Evolutionary conservation across 352 stramenopile species (phyloP), one percentile per base, ranked within the genome.

Genomic region (Phytophthora uliginosa): DNA sequence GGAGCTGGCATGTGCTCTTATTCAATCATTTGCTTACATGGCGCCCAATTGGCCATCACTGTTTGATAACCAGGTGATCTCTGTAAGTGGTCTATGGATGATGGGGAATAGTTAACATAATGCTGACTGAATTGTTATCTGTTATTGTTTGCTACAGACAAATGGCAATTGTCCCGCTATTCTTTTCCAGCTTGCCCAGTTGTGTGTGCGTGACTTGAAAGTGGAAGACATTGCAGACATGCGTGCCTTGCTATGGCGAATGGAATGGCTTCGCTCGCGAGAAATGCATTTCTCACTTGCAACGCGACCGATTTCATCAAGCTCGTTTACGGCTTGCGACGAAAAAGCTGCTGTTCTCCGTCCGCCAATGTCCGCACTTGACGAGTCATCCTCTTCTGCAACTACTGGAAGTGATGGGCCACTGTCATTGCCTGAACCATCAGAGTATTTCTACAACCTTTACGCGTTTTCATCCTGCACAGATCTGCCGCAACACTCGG

Each of bases 401-500:
- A 18, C 34, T 9, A 12, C 54, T 59, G 17, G 8, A 45, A 38
- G 58, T 56, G 72, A 76, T 52, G 67, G 42, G 26, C 51, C 52
- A 8, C 26, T 52, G 20, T 18, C 53, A 20, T 13, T 67, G 7
- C 38, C 62, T 18, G 51, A 68, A 1, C 72, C 72, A 20, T 69
- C 82, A 0, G 85, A 93, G 36, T 91, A 86, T 56, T 86, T 88
- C 20, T 95, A 87, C 71, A 92, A 90, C 51, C 51, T 94, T 47
- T 94, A 91, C 48, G 83, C 88, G 28, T 90, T 92, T 55, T 86
- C 86, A 24, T 89, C 84, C 3, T 73, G 82, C 8, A 57, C 68
- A 7, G 86, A 95, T 60, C 69, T 95, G 4, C 86, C 88, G 1
- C 82, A 91, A 51, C 85, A 91, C 48, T 91, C 86, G 0, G 85